phyloP scores from a whole-genome alignment of 164 flowering plant genomes.

The Piper betle region DNA sequence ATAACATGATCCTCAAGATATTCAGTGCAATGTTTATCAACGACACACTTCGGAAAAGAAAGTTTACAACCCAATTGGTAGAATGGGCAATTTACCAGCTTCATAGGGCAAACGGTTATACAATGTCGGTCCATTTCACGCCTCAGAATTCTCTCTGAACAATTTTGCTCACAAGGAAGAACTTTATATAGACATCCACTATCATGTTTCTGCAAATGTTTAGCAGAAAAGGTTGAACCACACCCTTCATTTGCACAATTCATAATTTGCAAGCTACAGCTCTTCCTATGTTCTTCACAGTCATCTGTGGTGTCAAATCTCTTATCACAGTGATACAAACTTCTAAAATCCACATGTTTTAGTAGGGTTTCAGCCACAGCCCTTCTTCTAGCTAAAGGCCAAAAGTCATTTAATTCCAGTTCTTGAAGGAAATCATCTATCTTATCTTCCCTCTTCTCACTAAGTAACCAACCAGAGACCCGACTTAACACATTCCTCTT shows the following conservation, averaged over 20 bases:
- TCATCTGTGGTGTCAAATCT: slow-evolving; percentile 37
- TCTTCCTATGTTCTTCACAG: slow-evolving; percentile 29
- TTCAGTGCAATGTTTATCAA: slow-evolving; percentile 39
- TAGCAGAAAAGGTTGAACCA: slow-evolving; percentile 35
- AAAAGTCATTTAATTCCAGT: slow-evolving; percentile 70
- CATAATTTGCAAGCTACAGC: slow-evolving; percentile 47
- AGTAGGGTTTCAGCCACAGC: slow-evolving; percentile 43
- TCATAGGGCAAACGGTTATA: slow-evolving; percentile 83
- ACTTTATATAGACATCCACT: slow-evolving; percentile 58
- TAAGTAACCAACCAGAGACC: slow-evolving; percentile 78
- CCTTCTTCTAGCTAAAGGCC: slow-evolving; percentile 54
- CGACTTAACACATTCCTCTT: slow-evolving; percentile 61
- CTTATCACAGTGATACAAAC: slow-evolving; percentile 39
- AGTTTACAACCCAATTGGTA: slow-evolving; percentile 58
- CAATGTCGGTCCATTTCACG: slow-evolving; percentile 93
- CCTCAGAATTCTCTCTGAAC: slow-evolving; percentile 50
- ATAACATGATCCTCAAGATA: slow-evolving; percentile 39
- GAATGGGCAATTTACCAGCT: slow-evolving; percentile 73
- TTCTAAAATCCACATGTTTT: slow-evolving; percentile 62
- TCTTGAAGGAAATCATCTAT: slow-evolving; percentile 83
- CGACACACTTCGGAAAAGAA: slow-evolving; percentile 28
- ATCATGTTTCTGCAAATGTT: slow-evolving; percentile 49
- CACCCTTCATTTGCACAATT: slow-evolving; percentile 57
- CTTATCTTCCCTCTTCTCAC: slow-evolving; percentile 78
- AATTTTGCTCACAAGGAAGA: slow-evolving; percentile 72